A percentile compares a stretch with the other conserved stretches of the same genome.
Evolutionary conservation across 352 stramenopile genomes (phyloP).

Genomic region (Pythium vanterpoolii): DNA sequence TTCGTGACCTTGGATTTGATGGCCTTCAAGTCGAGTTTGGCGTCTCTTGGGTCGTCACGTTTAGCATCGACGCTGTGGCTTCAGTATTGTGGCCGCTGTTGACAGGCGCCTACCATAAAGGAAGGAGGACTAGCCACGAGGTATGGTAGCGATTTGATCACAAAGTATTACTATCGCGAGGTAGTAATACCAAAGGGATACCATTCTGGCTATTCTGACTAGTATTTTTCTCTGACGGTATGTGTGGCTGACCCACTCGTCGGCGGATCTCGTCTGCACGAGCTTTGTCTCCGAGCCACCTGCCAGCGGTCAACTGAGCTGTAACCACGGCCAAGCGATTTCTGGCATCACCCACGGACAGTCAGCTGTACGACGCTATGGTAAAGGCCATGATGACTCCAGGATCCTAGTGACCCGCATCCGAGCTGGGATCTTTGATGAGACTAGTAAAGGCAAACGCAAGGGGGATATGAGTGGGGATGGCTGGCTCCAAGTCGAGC

Average conservation of each 20-base stretch:
- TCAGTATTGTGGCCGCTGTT: background rate
- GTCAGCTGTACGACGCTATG: background rate
- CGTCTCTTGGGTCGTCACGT: background rate
- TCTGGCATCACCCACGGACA: constrained; percentile 2
- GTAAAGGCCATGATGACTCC: background rate
- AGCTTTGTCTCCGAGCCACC: constrained; percentile 3
- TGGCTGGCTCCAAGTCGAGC: constrained; percentile 9
- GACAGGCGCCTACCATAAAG: background rate
- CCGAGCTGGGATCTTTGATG: background rate
- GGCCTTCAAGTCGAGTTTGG: constrained; percentile 11
- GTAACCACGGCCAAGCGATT: constrained; percentile 10
- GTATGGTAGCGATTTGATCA: too few species aligned
- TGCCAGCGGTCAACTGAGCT: background rate
- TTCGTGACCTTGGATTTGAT: constrained; percentile 7
- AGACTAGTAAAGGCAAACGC: background rate
- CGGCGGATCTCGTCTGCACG: background rate
- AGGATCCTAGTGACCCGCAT: background rate
- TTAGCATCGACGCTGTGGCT: background rate
- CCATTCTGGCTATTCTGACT: too few species aligned
- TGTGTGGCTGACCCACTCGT: constrained; percentile 2
- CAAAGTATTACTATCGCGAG: too few species aligned
- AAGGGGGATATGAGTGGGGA: constrained; percentile 8
- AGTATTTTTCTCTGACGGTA: too few species aligned
- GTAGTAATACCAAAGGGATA: too few species aligned
- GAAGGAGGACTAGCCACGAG: background rate